Percentiles rank a stretch among this genome's conserved stretches.
Conservation (phyloP, 2,329 filamentous ascomycete species). For the Alternaria metachromatica region DNA sequence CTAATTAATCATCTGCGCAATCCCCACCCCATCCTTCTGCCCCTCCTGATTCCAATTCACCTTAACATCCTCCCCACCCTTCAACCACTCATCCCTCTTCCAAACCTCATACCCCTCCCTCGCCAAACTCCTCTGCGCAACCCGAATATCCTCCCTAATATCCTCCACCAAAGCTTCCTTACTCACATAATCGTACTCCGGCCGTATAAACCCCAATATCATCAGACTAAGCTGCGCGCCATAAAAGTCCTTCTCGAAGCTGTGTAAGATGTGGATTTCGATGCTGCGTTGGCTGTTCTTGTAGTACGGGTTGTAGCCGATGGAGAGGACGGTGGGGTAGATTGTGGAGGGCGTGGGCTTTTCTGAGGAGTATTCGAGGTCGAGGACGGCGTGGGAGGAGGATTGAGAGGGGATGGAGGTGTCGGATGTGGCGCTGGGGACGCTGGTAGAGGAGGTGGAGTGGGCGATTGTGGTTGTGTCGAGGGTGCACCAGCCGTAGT, state of each 20-base stretch:
- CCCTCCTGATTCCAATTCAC: slow-evolving; percentile 5
- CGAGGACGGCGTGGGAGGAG: slow-evolving; percentile 37
- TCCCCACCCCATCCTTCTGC: slow-evolving; percentile 13
- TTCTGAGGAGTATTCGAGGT: slow-evolving; percentile 30
- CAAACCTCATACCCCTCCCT: slow-evolving; percentile 65
- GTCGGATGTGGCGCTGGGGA: slow-evolving; percentile 25
- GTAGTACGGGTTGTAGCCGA: slow-evolving; percentile 96
- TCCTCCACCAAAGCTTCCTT: slow-evolving; percentile 85
- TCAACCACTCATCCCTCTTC: slow-evolving; percentile 56
- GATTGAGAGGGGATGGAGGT: slow-evolving; percentile 22
- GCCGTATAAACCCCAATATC: slow-evolving; percentile 85
- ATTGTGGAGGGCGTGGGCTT: slow-evolving; percentile 19
- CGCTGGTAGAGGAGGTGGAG: slow-evolving; percentile 41
- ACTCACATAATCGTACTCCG: slow-evolving; percentile 86
- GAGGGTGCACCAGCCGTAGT: slow-evolving; percentile 90
- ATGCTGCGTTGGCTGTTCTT: slow-evolving; percentile 86
- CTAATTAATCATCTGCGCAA: slow-evolving; percentile 22
- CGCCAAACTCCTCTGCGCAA: slow-evolving; percentile 75
- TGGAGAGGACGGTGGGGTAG: slow-evolving; percentile 44
- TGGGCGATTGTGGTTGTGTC: slow-evolving; percentile 52
- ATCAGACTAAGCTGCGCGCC: slow-evolving; percentile 77
- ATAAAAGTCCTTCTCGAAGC: slow-evolving; percentile 84
- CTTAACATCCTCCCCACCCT: slow-evolving; percentile 6
- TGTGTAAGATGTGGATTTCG: slow-evolving; percentile 87
- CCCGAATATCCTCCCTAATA: slow-evolving; percentile 86